Evolutionary conservation across 2,329 filamentous ascomycete genomes (phyloP).

Genomic region (Fusarium sp.): DNA sequence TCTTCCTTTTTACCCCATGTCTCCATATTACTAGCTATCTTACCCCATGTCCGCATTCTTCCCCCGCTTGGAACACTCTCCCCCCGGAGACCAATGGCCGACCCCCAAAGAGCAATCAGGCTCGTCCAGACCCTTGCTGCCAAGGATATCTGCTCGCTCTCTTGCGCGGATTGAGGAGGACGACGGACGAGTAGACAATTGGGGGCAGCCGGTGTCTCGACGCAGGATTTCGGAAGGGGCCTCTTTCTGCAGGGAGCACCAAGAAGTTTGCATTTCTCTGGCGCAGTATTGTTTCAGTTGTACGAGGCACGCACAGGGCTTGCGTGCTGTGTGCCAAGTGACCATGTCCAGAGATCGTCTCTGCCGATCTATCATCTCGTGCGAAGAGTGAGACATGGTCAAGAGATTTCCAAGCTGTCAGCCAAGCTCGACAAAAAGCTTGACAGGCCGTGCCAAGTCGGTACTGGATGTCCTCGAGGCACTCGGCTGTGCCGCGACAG

Average conservation of each 20-base stretch:
- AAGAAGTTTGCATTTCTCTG: background rate
- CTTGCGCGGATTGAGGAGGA: background rate
- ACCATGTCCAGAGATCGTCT: conserved; percentile 1
- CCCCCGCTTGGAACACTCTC: conserved; percentile 14
- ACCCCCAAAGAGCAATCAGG: conserved; percentile 33
- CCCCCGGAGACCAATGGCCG: conserved; percentile 37
- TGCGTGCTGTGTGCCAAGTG: background rate
- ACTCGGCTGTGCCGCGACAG: conserved; percentile 9
- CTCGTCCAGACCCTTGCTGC: conserved; percentile 24
- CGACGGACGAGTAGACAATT: too few species aligned
- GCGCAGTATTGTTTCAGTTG: conserved; percentile 36
- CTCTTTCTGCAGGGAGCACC: conserved; percentile 5
- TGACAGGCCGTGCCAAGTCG: conserved; percentile 34
- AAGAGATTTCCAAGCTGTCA: conserved; percentile 24
- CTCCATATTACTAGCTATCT: conserved; percentile 12
- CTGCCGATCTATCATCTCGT: conserved; percentile 29
- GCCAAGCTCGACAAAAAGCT: conserved; percentile 31
- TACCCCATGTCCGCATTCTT: conserved; percentile 29
- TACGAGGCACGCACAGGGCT: conserved; percentile 1
- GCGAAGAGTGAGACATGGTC: conserved; percentile 2
- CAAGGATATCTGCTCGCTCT: background rate
- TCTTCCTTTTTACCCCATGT: conserved; percentile 22
- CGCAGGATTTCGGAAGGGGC: conserved; percentile 25
- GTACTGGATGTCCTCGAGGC: conserved; percentile 16
- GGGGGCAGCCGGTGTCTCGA: conserved; percentile 16